Percentiles rank a stretch among this genome's conserved stretches.
phyloP scores from a whole-genome alignment of 2,329 filamentous ascomycete species.

The Microsporum ferrugineum region DNA sequence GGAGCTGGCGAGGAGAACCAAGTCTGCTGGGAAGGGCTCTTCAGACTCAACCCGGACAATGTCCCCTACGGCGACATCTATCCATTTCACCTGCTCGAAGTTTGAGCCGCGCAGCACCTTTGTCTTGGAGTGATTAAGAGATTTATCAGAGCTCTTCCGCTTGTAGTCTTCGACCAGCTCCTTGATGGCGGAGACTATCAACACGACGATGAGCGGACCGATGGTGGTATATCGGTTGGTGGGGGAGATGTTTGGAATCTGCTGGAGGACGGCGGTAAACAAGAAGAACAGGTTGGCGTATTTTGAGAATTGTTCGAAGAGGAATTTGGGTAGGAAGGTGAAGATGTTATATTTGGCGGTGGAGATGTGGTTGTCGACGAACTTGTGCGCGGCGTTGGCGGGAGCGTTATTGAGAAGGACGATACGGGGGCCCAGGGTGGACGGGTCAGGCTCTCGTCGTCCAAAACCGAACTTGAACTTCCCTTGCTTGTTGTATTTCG shows the following conservation, averaged over 20 bases:
- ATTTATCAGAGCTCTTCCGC: slow-evolving; percentile 72
- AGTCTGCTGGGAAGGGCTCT: slow-evolving; percentile 84
- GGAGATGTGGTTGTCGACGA: slow-evolving; percentile 91
- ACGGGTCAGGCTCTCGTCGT: slow-evolving; percentile 71
- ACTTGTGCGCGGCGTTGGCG: slow-evolving; percentile 79
- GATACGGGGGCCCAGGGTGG: slow-evolving; percentile 78
- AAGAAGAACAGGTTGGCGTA: slow-evolving; percentile 99
- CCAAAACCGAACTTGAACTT: slow-evolving; percentile 92
- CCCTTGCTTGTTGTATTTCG: slow-evolving; percentile 49
- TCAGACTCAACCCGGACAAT: slow-evolving; percentile 89
- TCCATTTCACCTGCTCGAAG: slow-evolving; percentile 84
- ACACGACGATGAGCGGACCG: slow-evolving; percentile 77
- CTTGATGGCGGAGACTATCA: slow-evolving; percentile 90
- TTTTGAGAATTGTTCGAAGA: slow-evolving; percentile 97
- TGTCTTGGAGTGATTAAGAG: slow-evolving; percentile 78
- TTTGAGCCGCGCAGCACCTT: slow-evolving; percentile 68
- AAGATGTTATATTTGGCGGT: slow-evolving; percentile 94
- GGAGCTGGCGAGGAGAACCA: slow-evolving; percentile 84
- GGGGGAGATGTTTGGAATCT: slow-evolving; percentile 87
- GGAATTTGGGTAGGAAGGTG: slow-evolving; percentile 91
- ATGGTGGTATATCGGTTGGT: slow-evolving; percentile 96
- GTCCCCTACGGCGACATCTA: slow-evolving; percentile 85
- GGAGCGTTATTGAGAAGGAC: slow-evolving; percentile 95
- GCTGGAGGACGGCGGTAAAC: slow-evolving; percentile 87
- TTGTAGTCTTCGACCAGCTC: slow-evolving; percentile 90